A percentile compares a stretch with the other conserved stretches of the same genome.
phyloP scores from a whole-genome alignment of 2,329 filamentous ascomycete genomes.

The Huntiella abstrusa region DNA sequence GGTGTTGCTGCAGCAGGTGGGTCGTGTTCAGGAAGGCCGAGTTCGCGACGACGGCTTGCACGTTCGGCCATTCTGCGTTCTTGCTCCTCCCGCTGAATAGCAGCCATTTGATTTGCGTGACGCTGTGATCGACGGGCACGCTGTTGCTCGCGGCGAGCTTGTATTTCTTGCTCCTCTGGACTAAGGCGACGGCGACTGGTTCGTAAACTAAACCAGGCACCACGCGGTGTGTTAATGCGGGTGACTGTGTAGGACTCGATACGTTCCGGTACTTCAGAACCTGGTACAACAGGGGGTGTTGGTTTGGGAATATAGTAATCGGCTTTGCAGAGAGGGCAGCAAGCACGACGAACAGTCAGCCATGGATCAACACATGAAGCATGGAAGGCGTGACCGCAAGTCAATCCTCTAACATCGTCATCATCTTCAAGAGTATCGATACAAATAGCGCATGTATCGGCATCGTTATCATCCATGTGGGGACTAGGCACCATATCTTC shows the following conservation, averaged over 20 bases:
- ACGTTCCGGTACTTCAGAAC: conserved; percentile 10
- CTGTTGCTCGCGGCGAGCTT: conserved; percentile 7
- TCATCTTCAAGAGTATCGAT: conserved; percentile 87
- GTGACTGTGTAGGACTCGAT: conserved; percentile 21
- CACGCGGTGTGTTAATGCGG: conserved; percentile 28
- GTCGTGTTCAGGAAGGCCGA: neutral
- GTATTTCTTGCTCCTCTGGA: conserved; percentile 5
- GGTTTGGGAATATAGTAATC: conserved; percentile 92
- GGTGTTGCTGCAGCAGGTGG: neutral
- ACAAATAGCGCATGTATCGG: conserved; percentile 91
- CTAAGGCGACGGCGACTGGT: conserved; percentile 18
- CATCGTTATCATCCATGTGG: conserved; percentile 62
- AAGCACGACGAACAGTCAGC: conserved; percentile 83
- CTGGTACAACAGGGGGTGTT: conserved; percentile 18
- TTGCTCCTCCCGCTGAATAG: conserved; percentile 6
- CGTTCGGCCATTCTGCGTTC: conserved; percentile 5
- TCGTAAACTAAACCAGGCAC: conserved; percentile 22
- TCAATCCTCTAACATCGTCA: conserved; percentile 82
- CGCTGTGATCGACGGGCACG: conserved; percentile 7
- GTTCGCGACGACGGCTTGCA: conserved; percentile 1
- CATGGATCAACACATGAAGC: conserved; percentile 90
- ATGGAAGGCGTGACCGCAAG: conserved; percentile 96
- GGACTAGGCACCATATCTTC: conserved; percentile 69
- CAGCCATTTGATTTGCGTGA: conserved; percentile 3
- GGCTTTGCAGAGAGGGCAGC: conserved; percentile 92